Evolutionary conservation across 1,139 yeast species (phyloP).

Genomic region (Schwanniomyces etchellsii): DNA sequence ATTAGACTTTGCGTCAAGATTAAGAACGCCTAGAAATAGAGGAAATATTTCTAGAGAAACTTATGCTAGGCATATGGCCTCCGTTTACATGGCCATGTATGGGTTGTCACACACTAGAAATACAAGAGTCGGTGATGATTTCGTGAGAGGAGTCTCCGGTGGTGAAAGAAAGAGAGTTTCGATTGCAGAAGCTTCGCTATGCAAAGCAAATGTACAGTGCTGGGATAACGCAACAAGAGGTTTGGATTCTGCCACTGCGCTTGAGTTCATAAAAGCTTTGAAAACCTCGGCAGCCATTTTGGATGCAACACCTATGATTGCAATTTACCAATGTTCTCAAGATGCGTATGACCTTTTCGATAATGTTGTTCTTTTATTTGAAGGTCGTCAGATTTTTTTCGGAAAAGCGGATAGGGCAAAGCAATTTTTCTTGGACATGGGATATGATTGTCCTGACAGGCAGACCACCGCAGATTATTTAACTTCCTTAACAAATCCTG

Average conservation of each 20-base stretch:
- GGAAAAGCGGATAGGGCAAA: constrained; percentile 54
- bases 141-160: constrained; percentile 36
- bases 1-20: constrained; percentile 36
- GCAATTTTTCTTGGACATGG: constrained; percentile 40
- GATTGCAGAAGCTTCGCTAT: constrained; percentile 35
- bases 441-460: constrained; percentile 59
- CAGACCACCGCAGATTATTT: constrained; percentile 82
- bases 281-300: constrained; percentile 57
- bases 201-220: constrained; percentile 40
- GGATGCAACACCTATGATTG: constrained; percentile 61
- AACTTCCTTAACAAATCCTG: constrained; percentile 72
- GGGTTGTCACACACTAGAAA: constrained; percentile 30
- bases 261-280: constrained; percentile 67
- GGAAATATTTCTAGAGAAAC: constrained; percentile 30
- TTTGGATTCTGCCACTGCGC: constrained; percentile 55
- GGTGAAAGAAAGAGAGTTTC: constrained; percentile 44
- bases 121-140: constrained; percentile 34
- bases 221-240: constrained; percentile 66
- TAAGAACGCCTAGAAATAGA: constrained; percentile 39
- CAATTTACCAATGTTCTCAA: constrained; percentile 81
- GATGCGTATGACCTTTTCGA: constrained; percentile 72
- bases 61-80: constrained; percentile 38
- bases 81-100: constrained; percentile 38
- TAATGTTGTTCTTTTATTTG: constrained; percentile 66
- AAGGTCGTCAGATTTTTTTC: constrained; percentile 72